Evolutionary conservation across 352 stramenopile genomes (phyloP).

Genomic region (Globisporangium parvum): DNA sequence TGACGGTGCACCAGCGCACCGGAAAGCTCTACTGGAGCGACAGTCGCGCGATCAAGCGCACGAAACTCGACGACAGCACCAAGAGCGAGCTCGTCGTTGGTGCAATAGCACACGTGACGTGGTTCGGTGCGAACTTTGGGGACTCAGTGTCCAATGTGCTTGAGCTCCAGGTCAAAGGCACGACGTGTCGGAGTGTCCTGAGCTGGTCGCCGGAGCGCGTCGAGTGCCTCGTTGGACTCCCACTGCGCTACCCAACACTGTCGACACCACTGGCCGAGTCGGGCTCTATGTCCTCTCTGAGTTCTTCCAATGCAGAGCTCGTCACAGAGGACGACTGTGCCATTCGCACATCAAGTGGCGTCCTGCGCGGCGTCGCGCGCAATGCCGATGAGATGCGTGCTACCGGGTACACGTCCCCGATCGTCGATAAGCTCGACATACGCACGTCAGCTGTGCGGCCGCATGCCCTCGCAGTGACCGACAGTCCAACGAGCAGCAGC

Average conservation of each 20-base stretch:
- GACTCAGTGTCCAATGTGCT: constrained; percentile 19
- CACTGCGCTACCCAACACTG: constrained; percentile 14
- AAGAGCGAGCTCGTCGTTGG: constrained; percentile 27
- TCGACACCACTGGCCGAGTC: neutral
- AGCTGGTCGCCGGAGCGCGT: constrained; percentile 31
- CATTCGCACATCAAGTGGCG: constrained; percentile 39
- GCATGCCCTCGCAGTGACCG: constrained; percentile 41
- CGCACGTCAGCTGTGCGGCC: constrained; percentile 26
- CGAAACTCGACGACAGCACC: constrained; percentile 5
- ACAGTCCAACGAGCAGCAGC: neutral
- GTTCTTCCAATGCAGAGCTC: constrained; percentile 2
- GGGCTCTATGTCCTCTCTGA: too few species aligned
- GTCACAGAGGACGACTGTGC: constrained; percentile 33
- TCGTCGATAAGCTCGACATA: constrained; percentile 48
- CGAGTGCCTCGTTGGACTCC: constrained; percentile 54
- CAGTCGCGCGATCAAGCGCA: constrained; percentile 30
- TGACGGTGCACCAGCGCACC: constrained; percentile 31
- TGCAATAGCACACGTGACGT: constrained; percentile 35
- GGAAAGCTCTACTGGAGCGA: constrained; percentile 57
- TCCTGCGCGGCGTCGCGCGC: constrained; percentile 34
- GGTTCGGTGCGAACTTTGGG: constrained; percentile 56
- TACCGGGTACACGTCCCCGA: constrained; percentile 31
- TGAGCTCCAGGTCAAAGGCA: constrained; percentile 32
- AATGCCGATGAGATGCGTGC: constrained; percentile 53
- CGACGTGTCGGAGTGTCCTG: constrained; percentile 34